Base-by-base conservation (phyloP, 2,329 filamentous ascomycete species). In the Xylariaceae sp. region DNA sequence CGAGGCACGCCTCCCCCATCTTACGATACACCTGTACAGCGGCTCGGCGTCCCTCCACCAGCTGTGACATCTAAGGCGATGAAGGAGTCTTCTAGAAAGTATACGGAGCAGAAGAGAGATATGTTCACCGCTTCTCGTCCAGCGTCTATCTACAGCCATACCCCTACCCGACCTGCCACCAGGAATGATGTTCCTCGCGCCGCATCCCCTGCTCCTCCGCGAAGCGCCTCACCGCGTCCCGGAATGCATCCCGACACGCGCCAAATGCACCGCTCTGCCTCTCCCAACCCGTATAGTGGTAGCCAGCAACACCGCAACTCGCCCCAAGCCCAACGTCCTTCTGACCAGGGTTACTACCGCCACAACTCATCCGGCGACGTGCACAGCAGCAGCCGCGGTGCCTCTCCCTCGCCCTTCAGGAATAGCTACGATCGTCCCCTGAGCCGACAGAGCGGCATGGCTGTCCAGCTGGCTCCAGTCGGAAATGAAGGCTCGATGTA, bases 61-160 rank as follows among this genome's bases (percentile, higher is more conserved):
- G 93, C 93, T 2, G 89, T 94, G 49, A 98, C 94, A 0, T 87
- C 89, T 4, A 88, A 86, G 52, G 88, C 93, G 38, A 98, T 98
- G 94, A 88, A 95, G 62, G 88, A 95, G 65, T 88, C 91, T 4
- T 93, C 90, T 0, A 86, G 94, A 58, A 90, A 90, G 66, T 96
- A 92, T 60, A 82, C 86, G 19, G 81, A 83, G 37, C 87, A 96
- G 65, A 88, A 88, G 3, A 80, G 88, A 35, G 89, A 78, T 59
- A 84, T 96, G 72, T 93, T 94, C 65, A 74, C 61, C 23, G 54
- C 60, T 2, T 65, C 61, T 19, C 64, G 67, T 11, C 65, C 68
- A 2, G 63, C 62, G 14, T 70, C 67, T 2, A 60, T 69, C 23
- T 53, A 60, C 40, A 64, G 64, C 40, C 65, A 64, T 14, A 65